A percentile compares a stretch with the other conserved stretches of the same genome.
These are phyloP conservation scores for Pseudogymnoascus sp. DNA, from an alignment of 2,329 filamentous ascomycete species.

Conservation along the genomic window DNA sequence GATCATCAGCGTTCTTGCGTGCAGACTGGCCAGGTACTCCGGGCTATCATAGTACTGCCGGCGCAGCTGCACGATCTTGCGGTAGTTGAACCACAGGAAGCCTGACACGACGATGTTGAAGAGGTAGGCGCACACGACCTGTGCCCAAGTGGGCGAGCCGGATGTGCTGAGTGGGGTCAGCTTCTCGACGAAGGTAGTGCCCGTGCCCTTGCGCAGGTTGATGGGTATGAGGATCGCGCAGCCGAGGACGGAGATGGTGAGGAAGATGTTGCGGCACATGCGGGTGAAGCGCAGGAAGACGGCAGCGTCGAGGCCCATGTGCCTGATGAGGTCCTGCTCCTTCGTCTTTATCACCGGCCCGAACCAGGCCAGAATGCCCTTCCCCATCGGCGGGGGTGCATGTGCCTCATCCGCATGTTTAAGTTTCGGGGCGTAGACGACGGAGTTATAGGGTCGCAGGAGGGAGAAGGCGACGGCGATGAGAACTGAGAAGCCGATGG, in stretches of 20 bases:
- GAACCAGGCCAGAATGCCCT: constrained; percentile 82
- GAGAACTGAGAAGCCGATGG: constrained; percentile 62
- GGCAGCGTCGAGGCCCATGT: constrained; percentile 82
- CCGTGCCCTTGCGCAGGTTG: constrained; percentile 49
- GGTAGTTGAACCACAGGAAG: constrained; percentile 89
- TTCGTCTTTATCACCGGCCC: constrained; percentile 66
- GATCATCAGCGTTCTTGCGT: constrained; percentile 65
- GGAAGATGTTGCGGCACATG: constrained; percentile 90
- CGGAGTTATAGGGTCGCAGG: constrained; percentile 79
- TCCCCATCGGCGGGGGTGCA: constrained; percentile 76
- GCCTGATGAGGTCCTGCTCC: constrained; percentile 69
- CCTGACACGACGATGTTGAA: constrained; percentile 68
- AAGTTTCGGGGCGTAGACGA: constrained; percentile 89
- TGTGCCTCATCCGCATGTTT: constrained; percentile 89
- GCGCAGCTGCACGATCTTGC: constrained; percentile 59
- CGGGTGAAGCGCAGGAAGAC: constrained; percentile 80
- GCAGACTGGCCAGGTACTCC: constrained; percentile 82
- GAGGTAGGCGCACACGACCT: constrained; percentile 50
- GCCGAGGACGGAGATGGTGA: constrained; percentile 61
- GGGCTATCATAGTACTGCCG: constrained; percentile 73
- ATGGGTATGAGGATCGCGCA: constrained; percentile 73
- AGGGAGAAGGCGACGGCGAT: constrained; percentile 79
- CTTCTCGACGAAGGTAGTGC: constrained; percentile 35
- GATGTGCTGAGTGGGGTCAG: constrained; percentile 52
- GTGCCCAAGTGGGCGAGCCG: constrained; percentile 47